phyloP scores from a whole-genome alignment of 768 basidiomycete genomes.

The Gloeophyllum trabeum region DNA sequence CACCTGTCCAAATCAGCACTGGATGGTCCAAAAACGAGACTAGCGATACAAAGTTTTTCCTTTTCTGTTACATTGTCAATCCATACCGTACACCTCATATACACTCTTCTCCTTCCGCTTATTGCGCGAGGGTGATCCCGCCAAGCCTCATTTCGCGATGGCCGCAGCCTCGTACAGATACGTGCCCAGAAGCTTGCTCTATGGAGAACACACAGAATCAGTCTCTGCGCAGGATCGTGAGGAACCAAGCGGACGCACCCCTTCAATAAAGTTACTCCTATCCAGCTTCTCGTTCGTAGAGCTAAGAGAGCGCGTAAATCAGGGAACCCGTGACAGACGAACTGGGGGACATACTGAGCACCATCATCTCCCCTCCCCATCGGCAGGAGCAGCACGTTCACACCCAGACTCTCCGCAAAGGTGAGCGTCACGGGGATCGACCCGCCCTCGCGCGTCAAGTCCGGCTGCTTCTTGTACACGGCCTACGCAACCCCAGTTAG shows the following conservation, averaged over 20 bases:
- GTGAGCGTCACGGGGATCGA: constrained; percentile 91
- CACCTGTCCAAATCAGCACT: too few species aligned
- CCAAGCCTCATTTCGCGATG: too few species aligned
- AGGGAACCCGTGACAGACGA: not conserved
- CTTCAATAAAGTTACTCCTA: constrained; percentile 77
- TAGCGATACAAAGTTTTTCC: too few species aligned
- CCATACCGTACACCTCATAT: too few species aligned
- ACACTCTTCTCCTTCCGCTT: too few species aligned
- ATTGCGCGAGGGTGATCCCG: too few species aligned
- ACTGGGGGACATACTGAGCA: constrained; percentile 54
- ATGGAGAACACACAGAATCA: constrained; percentile 2
- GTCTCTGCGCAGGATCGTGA: constrained; percentile 3
- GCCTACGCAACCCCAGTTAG: constrained; percentile 20
- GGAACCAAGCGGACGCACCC: constrained; percentile 33
- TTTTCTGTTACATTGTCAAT: too few species aligned
- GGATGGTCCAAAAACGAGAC: too few species aligned
- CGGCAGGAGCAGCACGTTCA: constrained; percentile 83
- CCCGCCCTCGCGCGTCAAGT: constrained; percentile 86
- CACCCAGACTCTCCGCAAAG: constrained; percentile 78
- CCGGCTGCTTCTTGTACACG: constrained; percentile 66
- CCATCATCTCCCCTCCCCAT: constrained; percentile 95
- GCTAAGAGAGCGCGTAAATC: too few species aligned
- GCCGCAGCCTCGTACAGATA: constrained; percentile 63
- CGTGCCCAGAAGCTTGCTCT: constrained; percentile 69
- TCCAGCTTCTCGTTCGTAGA: constrained; percentile 96